Evolutionary conservation across 345 rosid genomes (phyloP).

Genomic region (Gossypium sturtianum): DNA sequence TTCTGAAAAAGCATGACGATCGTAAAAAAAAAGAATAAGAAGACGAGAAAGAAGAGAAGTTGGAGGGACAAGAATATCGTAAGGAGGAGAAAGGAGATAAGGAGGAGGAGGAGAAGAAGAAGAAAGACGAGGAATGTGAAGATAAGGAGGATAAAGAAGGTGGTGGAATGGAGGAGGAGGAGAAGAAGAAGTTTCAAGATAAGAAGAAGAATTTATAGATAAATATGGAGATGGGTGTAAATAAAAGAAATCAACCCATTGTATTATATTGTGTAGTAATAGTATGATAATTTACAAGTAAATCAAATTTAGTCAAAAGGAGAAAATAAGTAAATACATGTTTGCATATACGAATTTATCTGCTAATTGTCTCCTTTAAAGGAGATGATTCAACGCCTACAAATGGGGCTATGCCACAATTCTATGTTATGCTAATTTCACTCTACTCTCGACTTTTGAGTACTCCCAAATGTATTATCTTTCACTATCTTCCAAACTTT

Average conservation of each 20-base stretch:
- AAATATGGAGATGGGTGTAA: background rate
- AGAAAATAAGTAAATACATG: too few species aligned
- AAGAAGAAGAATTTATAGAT: background rate
- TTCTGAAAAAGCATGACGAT: constrained; percentile 18
- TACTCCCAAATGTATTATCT: too few species aligned
- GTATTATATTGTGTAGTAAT: background rate
- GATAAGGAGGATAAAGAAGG: constrained; percentile 21
- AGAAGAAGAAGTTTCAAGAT: background rate
- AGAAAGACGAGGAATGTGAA: constrained; percentile 14
- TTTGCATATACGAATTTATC: too few species aligned
- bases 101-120: constrained; percentile 26
- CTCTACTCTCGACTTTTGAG: too few species aligned
- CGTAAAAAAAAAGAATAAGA: constrained; percentile 7
- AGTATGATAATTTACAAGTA: background rate
- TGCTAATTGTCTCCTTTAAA: too few species aligned
- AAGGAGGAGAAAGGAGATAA: constrained; percentile 22
- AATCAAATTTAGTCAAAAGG: background rate
- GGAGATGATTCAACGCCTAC: too few species aligned
- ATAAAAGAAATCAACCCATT: background rate
- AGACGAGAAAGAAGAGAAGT: constrained; percentile 26
- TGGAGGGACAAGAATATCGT: constrained; percentile 20
- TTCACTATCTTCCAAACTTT: too few species aligned
- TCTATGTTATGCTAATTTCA: too few species aligned
- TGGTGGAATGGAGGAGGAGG: constrained; percentile 30
- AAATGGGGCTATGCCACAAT: too few species aligned